phyloP scores from a whole-genome alignment of 1,139 yeast genomes.

The Pneumocystis sp. region DNA sequence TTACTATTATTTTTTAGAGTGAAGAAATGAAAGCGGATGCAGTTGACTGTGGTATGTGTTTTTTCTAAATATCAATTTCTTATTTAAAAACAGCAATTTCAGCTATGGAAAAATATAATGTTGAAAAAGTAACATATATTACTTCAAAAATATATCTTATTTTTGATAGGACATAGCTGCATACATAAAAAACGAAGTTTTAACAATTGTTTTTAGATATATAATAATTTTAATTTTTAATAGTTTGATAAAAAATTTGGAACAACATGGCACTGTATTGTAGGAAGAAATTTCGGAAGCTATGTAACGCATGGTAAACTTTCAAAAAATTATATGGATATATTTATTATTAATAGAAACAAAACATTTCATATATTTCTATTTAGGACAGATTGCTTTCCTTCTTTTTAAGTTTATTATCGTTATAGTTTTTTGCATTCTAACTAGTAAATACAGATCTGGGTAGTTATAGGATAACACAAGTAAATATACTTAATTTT shows the following conservation, averaged over 20 bases:
- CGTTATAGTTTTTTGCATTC: conserved; percentile 27
- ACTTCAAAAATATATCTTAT: conserved; percentile 25
- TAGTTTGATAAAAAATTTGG: conserved; percentile 48
- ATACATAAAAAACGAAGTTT: conserved; percentile 51
- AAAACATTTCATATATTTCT: conserved; percentile 72
- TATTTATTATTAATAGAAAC: conserved; percentile 23
- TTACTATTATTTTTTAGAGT: conserved; percentile 14
- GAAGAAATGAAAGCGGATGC: conserved; percentile 24
- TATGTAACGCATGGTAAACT: conserved; percentile 67
- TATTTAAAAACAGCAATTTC: conserved; percentile 45
- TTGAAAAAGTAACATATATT: conserved; percentile 24
- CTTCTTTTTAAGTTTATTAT: conserved; percentile 45
- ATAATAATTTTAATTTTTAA: neutral
- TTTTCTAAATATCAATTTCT: conserved; percentile 25
- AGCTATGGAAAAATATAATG: conserved; percentile 43
- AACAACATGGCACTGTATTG: conserved; percentile 88
- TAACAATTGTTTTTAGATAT: neutral
- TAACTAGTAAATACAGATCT: conserved; percentile 18
- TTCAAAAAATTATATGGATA: neutral
- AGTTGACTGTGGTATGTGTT: conserved; percentile 20
- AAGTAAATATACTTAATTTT: neutral
- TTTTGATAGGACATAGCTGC: conserved; percentile 65
- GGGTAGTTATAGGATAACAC: neutral
- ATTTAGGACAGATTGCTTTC: conserved; percentile 66
- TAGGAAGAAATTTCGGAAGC: conserved; percentile 84